Base-by-base conservation (phyloP, 345 rosid species). In the Eucalyptus regnans region DNA sequence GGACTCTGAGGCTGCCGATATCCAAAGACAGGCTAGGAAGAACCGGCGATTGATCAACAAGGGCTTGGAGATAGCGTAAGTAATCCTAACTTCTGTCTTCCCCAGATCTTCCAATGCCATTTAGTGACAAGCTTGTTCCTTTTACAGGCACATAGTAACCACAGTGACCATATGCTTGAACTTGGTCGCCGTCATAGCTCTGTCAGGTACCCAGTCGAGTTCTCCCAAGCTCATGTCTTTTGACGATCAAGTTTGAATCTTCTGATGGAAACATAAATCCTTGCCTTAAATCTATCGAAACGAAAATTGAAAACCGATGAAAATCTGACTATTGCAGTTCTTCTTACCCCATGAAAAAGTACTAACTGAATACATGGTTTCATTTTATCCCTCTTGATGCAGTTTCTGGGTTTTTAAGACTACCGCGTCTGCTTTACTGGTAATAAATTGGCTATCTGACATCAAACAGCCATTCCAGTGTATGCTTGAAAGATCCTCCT, bases 41-140 rank as follows among this genome's bases (percentile, higher is more conserved):
- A 91, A 96, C 89, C 89, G 95, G 89, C 94, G 92, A 31, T 79
- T 91, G 87, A 94, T 95, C 44, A 86, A 94, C 16, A 92, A 87
- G 88, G 95, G 92, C 86, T 94, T 96, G 25, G 87, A 91, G 92
- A 93, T 96, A 51, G 94, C 91, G 97, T 94, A 92, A 91, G 66
- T 86, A 29, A 68, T 50, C 79, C 88, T 27, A 43, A 15, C 48
- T 51, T 60, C 22, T 41, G 37, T 66, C 23, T n/a, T 58, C 16
- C 81, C 58, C 85, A 17, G 8, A 33, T 43, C 56, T 43, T n/a
- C 41, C 18, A 9, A 49, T 7, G 27, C 44, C 8, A 12, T 62
- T 12, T 64, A 20, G 68, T 86, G 71, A 68, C n/a, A 29, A 27
- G 66, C 7, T 44, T 41, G 64, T 60, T 86, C 43, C 89, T 37